These are phyloP conservation scores for Boletus vermiculosoides DNA, from an alignment of 768 basidiomycete genomes.

Conservation along the genomic window DNA sequence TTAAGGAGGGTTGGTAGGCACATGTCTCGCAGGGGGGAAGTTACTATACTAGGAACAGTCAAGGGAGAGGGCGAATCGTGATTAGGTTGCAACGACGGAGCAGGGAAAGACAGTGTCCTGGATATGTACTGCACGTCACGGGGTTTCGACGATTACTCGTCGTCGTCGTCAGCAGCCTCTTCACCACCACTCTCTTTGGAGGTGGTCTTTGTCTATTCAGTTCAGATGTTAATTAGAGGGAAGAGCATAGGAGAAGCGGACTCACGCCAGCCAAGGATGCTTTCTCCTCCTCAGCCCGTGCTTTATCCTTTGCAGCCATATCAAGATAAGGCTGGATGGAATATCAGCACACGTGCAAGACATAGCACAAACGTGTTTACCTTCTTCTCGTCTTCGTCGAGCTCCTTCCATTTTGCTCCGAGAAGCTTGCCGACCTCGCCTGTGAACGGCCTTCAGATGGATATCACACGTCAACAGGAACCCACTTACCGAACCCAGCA, in stretches of 20 bases:
- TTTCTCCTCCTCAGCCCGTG: slow-evolving; percentile 82
- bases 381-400: slow-evolving; percentile 89
- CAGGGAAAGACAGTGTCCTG: slow-evolving; percentile 15
- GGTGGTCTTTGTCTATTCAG: slow-evolving; percentile 28
- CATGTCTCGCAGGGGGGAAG: slow-evolving; percentile 28
- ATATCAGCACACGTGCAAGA: slow-evolving; percentile 1
- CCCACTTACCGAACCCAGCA: slow-evolving; percentile 76
- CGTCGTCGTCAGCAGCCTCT: slow-evolving; percentile 38
- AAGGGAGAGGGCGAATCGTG: slow-evolving; percentile 3
- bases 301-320: slow-evolving; percentile 84
- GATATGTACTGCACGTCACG: slow-evolving; percentile 13
- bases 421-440: slow-evolving; percentile 94
- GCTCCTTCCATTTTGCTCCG: slow-evolving; percentile 96
- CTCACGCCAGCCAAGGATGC: slow-evolving; percentile 41
- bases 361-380: slow-evolving; percentile 38
- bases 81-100: slow-evolving; percentile 19
- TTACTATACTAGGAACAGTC: slow-evolving; percentile 22
- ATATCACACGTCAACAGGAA: slow-evolving; percentile 1
- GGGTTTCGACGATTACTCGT: slow-evolving; percentile 33
- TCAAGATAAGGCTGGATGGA: slow-evolving; percentile 77
- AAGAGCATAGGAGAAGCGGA: background rate
- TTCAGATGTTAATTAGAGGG: background rate
- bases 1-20: slow-evolving; percentile 22
- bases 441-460: slow-evolving; percentile 28
- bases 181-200: slow-evolving; percentile 43